Conservation (phyloP, 2,329 filamentous ascomycete species). For the Rugonectria rugulosa region DNA sequence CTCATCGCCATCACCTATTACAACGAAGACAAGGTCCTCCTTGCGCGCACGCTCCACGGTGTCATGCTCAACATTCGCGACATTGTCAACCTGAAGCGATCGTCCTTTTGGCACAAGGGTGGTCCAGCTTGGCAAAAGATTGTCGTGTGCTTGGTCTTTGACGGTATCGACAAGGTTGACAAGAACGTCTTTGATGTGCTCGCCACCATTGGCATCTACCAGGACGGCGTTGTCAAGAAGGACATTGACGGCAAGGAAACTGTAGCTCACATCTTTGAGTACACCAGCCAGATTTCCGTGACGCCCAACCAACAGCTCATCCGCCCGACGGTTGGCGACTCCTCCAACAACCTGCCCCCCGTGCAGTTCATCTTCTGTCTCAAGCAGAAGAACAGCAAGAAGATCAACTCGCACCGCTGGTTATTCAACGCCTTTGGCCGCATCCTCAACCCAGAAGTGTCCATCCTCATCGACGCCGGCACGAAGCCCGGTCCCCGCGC, state of each 20-base stretch:
- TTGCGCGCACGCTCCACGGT: constrained; percentile 34
- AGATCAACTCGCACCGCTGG: constrained; percentile 40
- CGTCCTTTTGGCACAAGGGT: constrained; percentile 38
- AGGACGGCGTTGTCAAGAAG: constrained; percentile 37
- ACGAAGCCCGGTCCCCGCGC: constrained; percentile 35
- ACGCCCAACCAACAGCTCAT: constrained; percentile 38
- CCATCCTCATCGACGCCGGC: constrained; percentile 36
- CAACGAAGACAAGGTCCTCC: constrained; percentile 38
- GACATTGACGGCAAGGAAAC: constrained; percentile 38
- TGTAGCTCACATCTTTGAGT: constrained; percentile 37
- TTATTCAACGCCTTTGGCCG: constrained; percentile 37
- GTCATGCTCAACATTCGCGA: constrained; percentile 37
- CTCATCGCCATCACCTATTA: constrained; percentile 38
- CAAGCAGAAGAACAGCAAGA: constrained; percentile 39
- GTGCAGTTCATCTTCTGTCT: constrained; percentile 38
- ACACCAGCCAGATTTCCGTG: constrained; percentile 37
- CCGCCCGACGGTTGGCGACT: constrained; percentile 30
- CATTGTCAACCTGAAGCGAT: constrained; percentile 36
- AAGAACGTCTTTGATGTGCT: constrained; percentile 38
- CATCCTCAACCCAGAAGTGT: constrained; percentile 36
- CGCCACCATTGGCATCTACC: constrained; percentile 35
- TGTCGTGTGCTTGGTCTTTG: constrained; percentile 36
- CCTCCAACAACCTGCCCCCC: constrained; percentile 30
- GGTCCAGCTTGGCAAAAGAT: constrained; percentile 38
- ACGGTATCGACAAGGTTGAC: constrained; percentile 36